Evolutionary conservation across 2,329 filamentous ascomycete genomes (phyloP).

Genomic region (Arachnomyces sp.): DNA sequence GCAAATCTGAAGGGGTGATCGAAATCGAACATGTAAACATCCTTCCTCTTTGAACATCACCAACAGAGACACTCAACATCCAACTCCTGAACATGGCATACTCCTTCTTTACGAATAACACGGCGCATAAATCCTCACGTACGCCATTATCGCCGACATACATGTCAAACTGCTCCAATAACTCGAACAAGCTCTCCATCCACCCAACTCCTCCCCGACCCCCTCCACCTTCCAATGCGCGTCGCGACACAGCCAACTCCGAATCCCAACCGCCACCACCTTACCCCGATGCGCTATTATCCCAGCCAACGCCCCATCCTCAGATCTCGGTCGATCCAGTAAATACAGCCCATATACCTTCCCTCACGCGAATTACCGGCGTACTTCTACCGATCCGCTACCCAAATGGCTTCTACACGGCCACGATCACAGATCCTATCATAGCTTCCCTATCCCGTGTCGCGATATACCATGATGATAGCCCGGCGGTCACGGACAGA

Average conservation of each 20-base stretch:
- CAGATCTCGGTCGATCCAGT: conserved; percentile 49
- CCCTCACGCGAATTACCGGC: conserved; percentile 51
- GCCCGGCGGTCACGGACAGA: conserved; percentile 26
- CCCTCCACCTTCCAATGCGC: too few species aligned
- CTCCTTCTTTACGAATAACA: too few species aligned
- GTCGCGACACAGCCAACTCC: conserved; percentile 15
- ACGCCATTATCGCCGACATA: too few species aligned
- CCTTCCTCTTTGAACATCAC: too few species aligned
- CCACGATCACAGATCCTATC: conserved; percentile 49
- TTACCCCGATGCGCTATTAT: conserved; percentile 10
- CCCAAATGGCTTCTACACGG: conserved; percentile 53
- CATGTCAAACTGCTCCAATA: too few species aligned
- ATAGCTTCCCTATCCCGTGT: conserved; percentile 50
- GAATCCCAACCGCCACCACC: conserved; percentile 22
- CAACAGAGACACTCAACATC: too few species aligned
- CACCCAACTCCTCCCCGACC: too few species aligned
- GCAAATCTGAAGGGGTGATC: too few species aligned
- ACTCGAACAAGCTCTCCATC: too few species aligned
- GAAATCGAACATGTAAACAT: too few species aligned
- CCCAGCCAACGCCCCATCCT: conserved; percentile 31
- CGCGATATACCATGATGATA: conserved; percentile 47
- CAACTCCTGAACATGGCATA: too few species aligned
- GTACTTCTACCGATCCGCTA: conserved; percentile 56
- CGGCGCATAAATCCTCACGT: too few species aligned
- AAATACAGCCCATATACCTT: conserved; percentile 46